Evolutionary conservation across 176 grass and related monocot species (phyloP).

Genomic region (Musa troglodytarum): DNA sequence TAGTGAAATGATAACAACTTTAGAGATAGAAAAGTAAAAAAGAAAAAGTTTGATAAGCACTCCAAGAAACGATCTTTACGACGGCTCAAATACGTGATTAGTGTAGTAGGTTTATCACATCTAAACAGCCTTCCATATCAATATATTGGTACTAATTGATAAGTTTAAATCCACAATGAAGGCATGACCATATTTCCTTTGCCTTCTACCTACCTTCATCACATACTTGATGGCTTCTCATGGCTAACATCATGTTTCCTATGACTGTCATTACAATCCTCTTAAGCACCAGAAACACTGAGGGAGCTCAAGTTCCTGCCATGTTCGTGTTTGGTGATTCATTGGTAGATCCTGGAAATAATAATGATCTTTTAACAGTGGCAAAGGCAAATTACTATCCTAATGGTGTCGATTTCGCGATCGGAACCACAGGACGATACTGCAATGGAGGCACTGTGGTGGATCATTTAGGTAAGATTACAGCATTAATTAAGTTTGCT

Average conservation of each 20-base stretch:
- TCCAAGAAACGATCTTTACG: too few relatives aligned
- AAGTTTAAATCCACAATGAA: neutral
- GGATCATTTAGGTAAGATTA: constrained; percentile 29
- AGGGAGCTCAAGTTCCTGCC: constrained; percentile 15
- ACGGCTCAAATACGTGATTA: too few relatives aligned
- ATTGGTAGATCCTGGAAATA: constrained; percentile 31
- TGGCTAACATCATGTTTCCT: neutral
- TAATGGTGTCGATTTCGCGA: constrained; percentile 33
- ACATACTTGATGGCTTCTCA: neutral
- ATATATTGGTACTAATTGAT: too few relatives aligned
- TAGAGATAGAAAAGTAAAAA: too few relatives aligned
- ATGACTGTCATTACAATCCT: neutral
- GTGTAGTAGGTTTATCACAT: neutral
- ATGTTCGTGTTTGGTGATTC: constrained; percentile 35
- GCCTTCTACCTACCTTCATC: neutral
- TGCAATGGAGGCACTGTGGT: constrained; percentile 32
- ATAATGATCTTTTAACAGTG: constrained; percentile 27
- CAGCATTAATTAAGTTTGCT: neutral
- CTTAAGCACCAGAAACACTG: neutral
- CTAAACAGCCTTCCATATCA: neutral
- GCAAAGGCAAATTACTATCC: constrained; percentile 39
- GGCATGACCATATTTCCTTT: neutral
- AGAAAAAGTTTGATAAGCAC: too few relatives aligned
- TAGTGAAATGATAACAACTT: too few relatives aligned
- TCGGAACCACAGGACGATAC: constrained; percentile 24